A percentile compares a stretch with the other conserved stretches of the same genome.
phyloP scores from a whole-genome alignment of 2,329 filamentous ascomycete species.

The Nemania abortiva region DNA sequence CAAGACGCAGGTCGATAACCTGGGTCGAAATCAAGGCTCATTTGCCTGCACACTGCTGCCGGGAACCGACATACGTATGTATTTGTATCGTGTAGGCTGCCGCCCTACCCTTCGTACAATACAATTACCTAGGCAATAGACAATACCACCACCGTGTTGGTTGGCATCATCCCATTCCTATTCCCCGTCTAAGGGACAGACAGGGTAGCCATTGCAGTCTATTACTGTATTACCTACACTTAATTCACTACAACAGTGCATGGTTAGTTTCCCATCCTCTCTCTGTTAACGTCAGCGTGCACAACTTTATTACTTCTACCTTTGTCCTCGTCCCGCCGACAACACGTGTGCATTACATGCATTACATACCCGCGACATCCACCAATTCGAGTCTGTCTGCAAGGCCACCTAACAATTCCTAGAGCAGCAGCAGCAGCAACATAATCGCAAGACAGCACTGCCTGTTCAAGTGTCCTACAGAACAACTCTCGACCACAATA shows the following conservation, averaged over 20 bases:
- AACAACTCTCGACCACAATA: conserved; percentile 1
- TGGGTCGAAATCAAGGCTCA: conserved; percentile 29
- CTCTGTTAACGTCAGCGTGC: conserved; percentile 6
- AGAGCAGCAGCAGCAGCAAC: not conserved
- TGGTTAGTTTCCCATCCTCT: not conserved
- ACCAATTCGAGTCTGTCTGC: not conserved
- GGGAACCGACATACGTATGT: not conserved
- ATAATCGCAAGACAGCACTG: not conserved
- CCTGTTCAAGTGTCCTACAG: not conserved
- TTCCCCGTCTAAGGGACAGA: not conserved
- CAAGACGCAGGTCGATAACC: conserved; percentile 28
- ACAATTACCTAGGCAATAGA: too few relatives aligned
- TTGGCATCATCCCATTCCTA: conserved; percentile 14
- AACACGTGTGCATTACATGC: conserved; percentile 14
- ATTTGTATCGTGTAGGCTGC: not conserved
- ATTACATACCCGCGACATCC: not conserved
- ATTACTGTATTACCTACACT: not conserved
- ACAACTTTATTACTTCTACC: not conserved
- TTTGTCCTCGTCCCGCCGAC: conserved; percentile 1
- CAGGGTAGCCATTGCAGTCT: not conserved
- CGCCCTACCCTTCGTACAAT: not conserved
- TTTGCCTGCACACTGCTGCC: conserved; percentile 18
- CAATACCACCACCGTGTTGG: not conserved
- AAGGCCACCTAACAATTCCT: not conserved
- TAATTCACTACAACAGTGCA: not conserved